Base-by-base conservation (phyloP, 2,329 filamentous ascomycete genomes). In the Nakataea oryzae region DNA sequence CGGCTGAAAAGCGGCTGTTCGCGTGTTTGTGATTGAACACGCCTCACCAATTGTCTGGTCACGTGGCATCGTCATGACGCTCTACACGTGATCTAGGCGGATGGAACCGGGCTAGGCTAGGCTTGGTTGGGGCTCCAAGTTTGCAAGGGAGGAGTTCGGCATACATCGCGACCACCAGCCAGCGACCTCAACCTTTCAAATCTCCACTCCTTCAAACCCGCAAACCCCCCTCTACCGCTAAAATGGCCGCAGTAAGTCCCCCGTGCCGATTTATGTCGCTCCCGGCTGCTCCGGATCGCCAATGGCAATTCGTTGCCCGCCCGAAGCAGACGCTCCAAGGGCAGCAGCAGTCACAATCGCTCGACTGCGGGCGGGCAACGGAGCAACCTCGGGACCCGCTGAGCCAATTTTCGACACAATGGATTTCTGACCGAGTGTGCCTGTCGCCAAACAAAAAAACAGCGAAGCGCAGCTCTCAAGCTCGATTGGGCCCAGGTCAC, bases 391-490 rank as follows among this genome's bases (percentile, higher is more conserved):
- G 54, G 56, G 27, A 59, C 60, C 57, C 28, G 17, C 55, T 70
- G 81, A 83, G 81, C 81, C 84, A 83, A 84, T 83, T 83, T 80
- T 54, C 29, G 73, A 68, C 69, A 64, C 68, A 66, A 62, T 68
- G 30, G 2, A 32, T 32, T 8, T 11, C 30, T 32, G 30, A 21
- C 65, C 27, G 4, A 61, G 60, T 57, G 62, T 63, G 65, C 58
- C 66, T 28, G 34, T 58, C 29, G 60, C 28, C n/a, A 9, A 24
- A 5, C 17, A 3, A 27, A 54, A 26, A 56, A 54, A 54, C 32
- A 97, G 93, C 90, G 92, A 86, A 96, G 91, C 86, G 93, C 93
- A 84, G 93, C 93, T 79, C 86, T 96, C 80, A 99, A 97, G 87
- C 86, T 99, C 85, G 95, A 99, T 88, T 99, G 95, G 95, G 86